Percentiles rank a stretch among this genome's conserved stretches.
phyloP scores from a whole-genome alignment of 2,329 filamentous ascomycete genomes.

The Colletotrichum lupini region DNA sequence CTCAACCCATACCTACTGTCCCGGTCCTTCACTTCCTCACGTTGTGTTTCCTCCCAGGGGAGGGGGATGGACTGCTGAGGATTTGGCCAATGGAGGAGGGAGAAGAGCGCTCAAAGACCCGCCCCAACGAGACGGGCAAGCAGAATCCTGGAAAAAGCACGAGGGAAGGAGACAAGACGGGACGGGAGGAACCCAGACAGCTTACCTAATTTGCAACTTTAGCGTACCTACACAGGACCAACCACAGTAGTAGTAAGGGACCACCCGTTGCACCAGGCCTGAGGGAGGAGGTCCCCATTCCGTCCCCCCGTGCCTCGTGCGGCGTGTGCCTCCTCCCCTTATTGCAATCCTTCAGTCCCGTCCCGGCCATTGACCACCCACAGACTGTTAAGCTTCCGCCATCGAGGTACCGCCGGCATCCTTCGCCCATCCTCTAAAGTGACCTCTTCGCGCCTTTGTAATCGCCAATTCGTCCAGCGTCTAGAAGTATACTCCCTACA shows the following conservation, averaged over 20 bases:
- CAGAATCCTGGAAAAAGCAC: conserved; percentile 4
- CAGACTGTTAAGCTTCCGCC: background rate
- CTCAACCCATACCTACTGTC: background rate
- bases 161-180: background rate
- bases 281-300: background rate
- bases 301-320: background rate
- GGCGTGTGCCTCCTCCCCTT: background rate
- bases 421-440: background rate
- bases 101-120: background rate
- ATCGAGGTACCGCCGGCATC: background rate
- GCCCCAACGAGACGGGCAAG: conserved; percentile 4
- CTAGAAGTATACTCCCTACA: background rate
- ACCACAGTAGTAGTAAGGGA: too few relatives aligned
- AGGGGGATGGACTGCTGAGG: too few relatives aligned
- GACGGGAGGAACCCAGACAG: background rate
- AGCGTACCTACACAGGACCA: too few relatives aligned
- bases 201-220: background rate
- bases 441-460: background rate
- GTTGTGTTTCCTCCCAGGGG: background rate
- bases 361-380: background rate
- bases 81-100: background rate
- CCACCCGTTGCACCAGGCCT: background rate
- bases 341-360: background rate
- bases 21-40: background rate
- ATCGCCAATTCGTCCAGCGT: background rate